Base-by-base conservation (phyloP, 768 basidiomycete genomes). In the Fibroporia radiculosa region DNA sequence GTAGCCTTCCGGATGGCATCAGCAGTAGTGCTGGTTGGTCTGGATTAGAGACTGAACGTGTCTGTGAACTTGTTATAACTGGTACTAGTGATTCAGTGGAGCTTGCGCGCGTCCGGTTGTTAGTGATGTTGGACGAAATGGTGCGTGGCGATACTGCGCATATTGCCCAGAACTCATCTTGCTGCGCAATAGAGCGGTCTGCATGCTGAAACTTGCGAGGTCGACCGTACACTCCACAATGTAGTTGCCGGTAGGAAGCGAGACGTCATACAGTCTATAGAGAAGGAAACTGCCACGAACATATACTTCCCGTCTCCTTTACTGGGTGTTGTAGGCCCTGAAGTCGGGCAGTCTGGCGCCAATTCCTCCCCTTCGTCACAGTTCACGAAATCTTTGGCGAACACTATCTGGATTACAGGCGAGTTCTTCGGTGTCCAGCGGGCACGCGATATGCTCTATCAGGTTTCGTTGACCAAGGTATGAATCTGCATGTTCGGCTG, bases 281-380 rank as follows among this genome's bases (percentile, higher is more conserved):
- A 95, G 60, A 92, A 97, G 65, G 93, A 97, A 63, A 97, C 95
- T 0, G 93, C 84, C 0, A 97, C 95, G 42, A 98, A 97, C 58
- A 90, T 98, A 49, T 98, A 97, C 64, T 78, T 87, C 51, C 93
- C 95, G 22, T 89, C 90, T 1, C 85, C 91, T 28, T 67, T 97
- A 32, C 89, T 91, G 56, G 91, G 87, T 31, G 77, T 93, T 19
- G 71, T 89, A 32, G 86, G 89, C 19, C 76, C 80, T 10, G 81
- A 87, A 47, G 62, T 77, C 40, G 53, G 53, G 13, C 61, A 62
- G 36, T 42, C 58, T 1, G 64, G 57, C 0, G 62, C 69, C 16
- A 69, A 70, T 31, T 57, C 64, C 31, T 64, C 69, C 23, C 66
- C 66, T 10, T 64, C 68, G 14, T 49, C 62, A 24, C 56, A 54